These are phyloP conservation scores for Musa balbisiana DNA, from an alignment of 202 grass and related monocot species.

Conservation along the genomic window DNA sequence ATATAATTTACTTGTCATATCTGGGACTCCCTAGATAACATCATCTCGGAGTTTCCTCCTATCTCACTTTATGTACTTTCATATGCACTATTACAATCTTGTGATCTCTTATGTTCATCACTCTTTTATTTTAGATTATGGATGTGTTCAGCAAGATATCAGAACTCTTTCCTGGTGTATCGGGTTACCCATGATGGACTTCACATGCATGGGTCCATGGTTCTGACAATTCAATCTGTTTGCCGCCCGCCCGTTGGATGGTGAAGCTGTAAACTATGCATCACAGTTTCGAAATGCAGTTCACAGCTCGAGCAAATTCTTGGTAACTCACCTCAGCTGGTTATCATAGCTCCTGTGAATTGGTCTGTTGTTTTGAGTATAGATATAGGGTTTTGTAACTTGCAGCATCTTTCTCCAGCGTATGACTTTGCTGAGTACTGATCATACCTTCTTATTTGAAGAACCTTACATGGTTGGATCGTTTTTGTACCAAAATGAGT, in stretches of 20 bases:
- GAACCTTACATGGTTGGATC: too few relatives aligned
- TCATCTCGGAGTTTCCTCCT: too few relatives aligned
- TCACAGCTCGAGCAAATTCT: neutral
- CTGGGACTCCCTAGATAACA: neutral
- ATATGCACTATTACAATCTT: neutral
- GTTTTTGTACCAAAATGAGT: too few relatives aligned
- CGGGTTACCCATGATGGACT: constrained; percentile 40
- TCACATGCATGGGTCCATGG: neutral
- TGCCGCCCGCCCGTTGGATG: neutral
- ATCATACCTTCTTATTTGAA: too few relatives aligned
- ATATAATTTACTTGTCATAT: neutral
- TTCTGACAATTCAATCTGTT: neutral
- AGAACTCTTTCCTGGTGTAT: constrained; percentile 84
- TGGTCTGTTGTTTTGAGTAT: neutral
- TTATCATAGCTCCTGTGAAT: neutral
- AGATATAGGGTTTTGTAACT: too few relatives aligned
- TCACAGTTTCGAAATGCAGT: neutral
- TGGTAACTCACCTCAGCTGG: neutral
- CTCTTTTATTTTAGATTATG: constrained; percentile 55
- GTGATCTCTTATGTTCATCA: constrained; percentile 1
- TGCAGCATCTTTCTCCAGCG: too few relatives aligned
- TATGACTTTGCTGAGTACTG: too few relatives aligned
- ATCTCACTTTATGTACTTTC: neutral
- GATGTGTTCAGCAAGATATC: constrained; percentile 98
- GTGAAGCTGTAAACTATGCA: neutral